Conservation (phyloP, 139 green algal species). For the Choricystis sp. region DNA sequence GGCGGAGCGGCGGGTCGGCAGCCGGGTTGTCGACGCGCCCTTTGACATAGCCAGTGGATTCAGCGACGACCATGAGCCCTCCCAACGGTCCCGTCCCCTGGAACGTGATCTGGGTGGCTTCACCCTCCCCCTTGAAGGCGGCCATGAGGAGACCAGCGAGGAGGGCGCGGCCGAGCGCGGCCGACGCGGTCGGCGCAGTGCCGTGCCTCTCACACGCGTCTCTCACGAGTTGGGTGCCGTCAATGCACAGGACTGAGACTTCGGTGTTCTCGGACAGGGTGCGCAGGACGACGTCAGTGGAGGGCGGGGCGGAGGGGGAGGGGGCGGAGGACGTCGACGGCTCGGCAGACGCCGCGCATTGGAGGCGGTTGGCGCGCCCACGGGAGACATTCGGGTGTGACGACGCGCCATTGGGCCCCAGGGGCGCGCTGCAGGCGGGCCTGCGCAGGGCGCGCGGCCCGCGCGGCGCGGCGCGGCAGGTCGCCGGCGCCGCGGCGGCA, state of each 20-base stretch:
- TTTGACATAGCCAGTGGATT: conserved; percentile 45
- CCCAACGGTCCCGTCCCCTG: conserved; percentile 55
- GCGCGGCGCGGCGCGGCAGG: too few species aligned
- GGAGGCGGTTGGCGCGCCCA: too few species aligned
- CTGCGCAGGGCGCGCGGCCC: too few species aligned
- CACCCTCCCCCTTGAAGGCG: conserved; percentile 55
- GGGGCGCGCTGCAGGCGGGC: too few species aligned
- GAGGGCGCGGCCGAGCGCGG: conserved; percentile 64
- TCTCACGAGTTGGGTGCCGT: conserved; percentile 54
- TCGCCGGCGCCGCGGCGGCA: too few species aligned
- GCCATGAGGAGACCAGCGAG: conserved; percentile 66
- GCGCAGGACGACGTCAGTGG: background rate
- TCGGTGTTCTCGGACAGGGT: conserved; percentile 37
- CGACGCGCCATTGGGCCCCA: too few species aligned
- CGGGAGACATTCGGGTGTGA: too few species aligned
- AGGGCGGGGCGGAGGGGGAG: background rate
- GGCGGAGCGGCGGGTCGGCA: conserved; percentile 57
- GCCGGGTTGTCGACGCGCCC: conserved; percentile 46
- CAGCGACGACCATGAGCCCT: conserved; percentile 37
- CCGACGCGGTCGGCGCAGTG: conserved; percentile 66
- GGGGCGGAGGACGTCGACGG: too few species aligned
- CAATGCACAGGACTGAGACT: conserved; percentile 44
- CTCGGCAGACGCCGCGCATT: too few species aligned
- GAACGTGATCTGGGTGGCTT: conserved; percentile 57
- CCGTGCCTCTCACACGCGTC: conserved; percentile 30